Evolutionary conservation across 345 rosid species (phyloP), one percentile per base, ranked within the genome.

Genomic region (Sonneratia caseolaris): DNA sequence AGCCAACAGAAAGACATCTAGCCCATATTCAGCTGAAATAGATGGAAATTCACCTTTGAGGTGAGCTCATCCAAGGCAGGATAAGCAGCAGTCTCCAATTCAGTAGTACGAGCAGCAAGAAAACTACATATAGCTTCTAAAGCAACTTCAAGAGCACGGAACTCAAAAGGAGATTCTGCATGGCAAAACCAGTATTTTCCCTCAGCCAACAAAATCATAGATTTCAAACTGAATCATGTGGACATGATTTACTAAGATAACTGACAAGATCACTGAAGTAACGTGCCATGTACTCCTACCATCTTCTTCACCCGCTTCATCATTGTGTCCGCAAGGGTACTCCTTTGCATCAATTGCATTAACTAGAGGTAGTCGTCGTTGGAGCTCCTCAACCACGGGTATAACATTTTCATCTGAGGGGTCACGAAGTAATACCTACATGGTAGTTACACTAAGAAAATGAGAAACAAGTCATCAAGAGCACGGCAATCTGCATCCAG

Each of bases 1-100:
- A 18, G 59, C 32, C 27, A n/a, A 1, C 3, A 22, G n/a, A 57
- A 32, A 57, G n/a, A 4, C 35, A 57, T 22, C 32, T 57, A 57
- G 64, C 35, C 32, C 5, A n/a, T 22, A 57, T n/a, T 57, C 5
- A 19, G 35, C 13, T 40, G 9, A 22, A 19, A 19, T 2, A 45
- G 15, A 11, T 68, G 37, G 5, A 42, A 21, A 43, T 45, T 45
- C 70, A 87, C 99, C 85, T 89, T 87, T 72, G 96, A 92, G 62
- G 99, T 89, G 72, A 95, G 97, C 80, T 88, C 98, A 75, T 95
- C 99, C 71, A 95, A 79, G 77, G 98, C 96, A 78, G 99, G 99
- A 81, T 95, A 95, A 72, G 99, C 98, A 73, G 85, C 90, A 72
- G 89, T 76, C 86, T 92, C 99, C 61, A 95, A 76, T 43, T 95